Base-by-base conservation (phyloP, 306 rosid genomes). In the Fragaria iinumae region DNA sequence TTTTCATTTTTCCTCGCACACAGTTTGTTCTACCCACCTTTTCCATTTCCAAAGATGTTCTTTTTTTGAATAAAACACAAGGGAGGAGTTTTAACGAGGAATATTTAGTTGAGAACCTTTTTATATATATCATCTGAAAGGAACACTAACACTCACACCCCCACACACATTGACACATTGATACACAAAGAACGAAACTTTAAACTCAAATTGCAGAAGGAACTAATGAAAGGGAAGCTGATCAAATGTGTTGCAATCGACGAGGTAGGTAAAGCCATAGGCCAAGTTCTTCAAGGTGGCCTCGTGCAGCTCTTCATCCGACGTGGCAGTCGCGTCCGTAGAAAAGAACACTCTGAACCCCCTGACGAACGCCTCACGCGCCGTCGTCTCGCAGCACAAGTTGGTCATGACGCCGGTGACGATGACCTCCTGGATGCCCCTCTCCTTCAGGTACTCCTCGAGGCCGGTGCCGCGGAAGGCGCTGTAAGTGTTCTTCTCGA, bases 341-440 rank as follows among this genome's bases (percentile, higher is more conserved):
- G 93, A 90, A 83, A 90, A 92, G 78, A 90, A 92, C 13, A 90
- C 97, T 39, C 93, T 85, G 25, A 83, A 88, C 1, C 91, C 97
- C 79, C 85, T 87, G 1, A 83, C 17, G 13, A 92, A 90, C 0
- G 90, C 96, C 1, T 87, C 96, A 69, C 97, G 96, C 85, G 97
- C 85, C 50, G 89, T 92, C 65, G 93, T 92, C 77, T 92, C 97
- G 14, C 96, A 92, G 84, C 93, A 92, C 25, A 88, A 5, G 80
- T 92, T 92, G 5, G 93, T 92, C 90, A 87, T 88, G 10, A 92
- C 96, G 2, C 91, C 96, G 0, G 87, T 81, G 65, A 92, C 89
- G 36, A 92, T 90, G 69, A 92, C 90, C 88, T 92, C 95, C 76
- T 81, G 69, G 82, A 90, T 83, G 8, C 88, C 83, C 86, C 76